phyloP scores from a whole-genome alignment of 140 eudicot genomes.

The Anethum foeniculum region DNA sequence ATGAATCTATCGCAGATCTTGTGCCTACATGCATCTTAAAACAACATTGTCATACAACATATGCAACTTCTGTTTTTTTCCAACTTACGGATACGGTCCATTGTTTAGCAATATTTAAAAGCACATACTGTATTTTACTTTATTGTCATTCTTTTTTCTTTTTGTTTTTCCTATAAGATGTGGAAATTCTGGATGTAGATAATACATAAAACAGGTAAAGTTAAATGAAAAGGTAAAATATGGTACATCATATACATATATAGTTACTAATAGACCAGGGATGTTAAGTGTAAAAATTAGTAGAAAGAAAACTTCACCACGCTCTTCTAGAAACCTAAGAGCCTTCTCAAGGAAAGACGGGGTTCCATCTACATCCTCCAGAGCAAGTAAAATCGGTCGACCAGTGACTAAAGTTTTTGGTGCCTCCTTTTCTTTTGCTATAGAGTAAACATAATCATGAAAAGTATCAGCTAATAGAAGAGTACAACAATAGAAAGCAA shows the following conservation, averaged over 20 bases:
- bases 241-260: neutral
- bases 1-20: neutral
- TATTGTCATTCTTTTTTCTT: neutral
- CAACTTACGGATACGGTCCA: neutral
- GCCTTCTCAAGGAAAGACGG: constrained; percentile 97
- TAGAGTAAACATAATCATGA: constrained; percentile 1
- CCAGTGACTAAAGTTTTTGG: constrained; percentile 73
- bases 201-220: neutral
- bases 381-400: constrained; percentile 80
- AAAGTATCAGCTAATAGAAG: neutral
- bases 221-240: neutral
- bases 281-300: neutral
- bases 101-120: neutral
- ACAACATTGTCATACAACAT: neutral
- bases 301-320: constrained; percentile 39
- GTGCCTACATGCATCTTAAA: neutral
- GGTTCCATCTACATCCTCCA: constrained; percentile 92
- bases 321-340: constrained; percentile 73
- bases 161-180: neutral
- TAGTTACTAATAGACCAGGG: neutral
- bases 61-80: neutral
- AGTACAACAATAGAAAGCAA: neutral
- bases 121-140: neutral
- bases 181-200: neutral
- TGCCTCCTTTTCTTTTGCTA: constrained; percentile 62